These are phyloP conservation scores for Castanopsis chinensis DNA, from an alignment of 306 rosid genomes.

Conservation along the genomic window DNA sequence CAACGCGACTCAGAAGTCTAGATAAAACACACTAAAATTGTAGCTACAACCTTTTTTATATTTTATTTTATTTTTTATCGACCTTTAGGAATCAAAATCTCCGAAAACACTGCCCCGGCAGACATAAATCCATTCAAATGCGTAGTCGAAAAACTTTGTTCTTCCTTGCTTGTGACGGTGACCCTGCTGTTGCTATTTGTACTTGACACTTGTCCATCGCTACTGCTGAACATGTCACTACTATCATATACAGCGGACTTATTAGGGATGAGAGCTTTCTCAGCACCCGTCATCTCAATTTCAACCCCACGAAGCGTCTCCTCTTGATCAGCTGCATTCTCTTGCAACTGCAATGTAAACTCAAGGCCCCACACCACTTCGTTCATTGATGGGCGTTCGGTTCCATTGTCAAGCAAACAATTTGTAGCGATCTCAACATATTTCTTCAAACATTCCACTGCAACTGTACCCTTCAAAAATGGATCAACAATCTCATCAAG, in stretches of 20 bases:
- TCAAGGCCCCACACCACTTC: constrained; percentile 3
- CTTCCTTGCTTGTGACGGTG: background rate
- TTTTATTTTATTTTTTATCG: background rate
- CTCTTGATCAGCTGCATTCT: background rate
- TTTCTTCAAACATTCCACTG: background rate
- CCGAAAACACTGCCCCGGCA: background rate
- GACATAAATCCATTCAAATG: background rate
- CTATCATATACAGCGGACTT: background rate
- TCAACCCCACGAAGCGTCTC: background rate
- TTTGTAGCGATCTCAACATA: background rate
- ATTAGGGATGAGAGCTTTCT: background rate
- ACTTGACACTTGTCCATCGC: background rate
- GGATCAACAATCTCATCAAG: background rate
- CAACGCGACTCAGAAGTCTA: no score
- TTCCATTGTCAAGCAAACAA: constrained; percentile 4
- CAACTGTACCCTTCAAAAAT: background rate
- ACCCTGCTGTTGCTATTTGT: background rate
- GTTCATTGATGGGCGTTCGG: background rate
- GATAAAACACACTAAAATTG: no score
- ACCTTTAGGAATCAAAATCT: background rate
- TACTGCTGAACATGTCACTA: background rate
- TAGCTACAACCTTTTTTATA: background rate
- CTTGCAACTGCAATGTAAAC: background rate
- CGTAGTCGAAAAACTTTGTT: background rate
- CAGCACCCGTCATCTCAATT: background rate